Evolutionary conservation across 305 asterid genomes (phyloP).

Genomic region (Fraxinus platypoda): DNA sequence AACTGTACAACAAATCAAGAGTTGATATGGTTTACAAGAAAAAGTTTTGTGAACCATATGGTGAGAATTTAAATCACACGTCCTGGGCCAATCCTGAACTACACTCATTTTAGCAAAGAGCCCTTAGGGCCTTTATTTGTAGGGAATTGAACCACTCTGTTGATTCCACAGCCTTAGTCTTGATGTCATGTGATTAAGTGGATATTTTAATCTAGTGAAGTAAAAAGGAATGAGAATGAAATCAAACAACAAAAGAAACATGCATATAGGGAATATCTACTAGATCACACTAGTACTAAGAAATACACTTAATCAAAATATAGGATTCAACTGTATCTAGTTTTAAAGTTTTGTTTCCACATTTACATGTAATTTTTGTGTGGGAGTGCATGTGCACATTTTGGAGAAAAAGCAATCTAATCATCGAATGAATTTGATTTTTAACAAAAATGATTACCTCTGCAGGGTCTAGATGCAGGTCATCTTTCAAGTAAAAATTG

Average conservation of each 20-base stretch:
- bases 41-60: not conserved
- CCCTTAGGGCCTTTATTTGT: conserved; percentile 3
- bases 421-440: conserved; percentile 11
- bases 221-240: not conserved
- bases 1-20: not conserved
- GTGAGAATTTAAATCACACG: not conserved
- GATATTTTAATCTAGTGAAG: not conserved
- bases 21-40: not conserved
- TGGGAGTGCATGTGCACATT: not conserved
- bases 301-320: not conserved
- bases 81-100: not conserved
- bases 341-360: not conserved
- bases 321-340: conserved; percentile 1
- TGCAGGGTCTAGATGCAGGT: conserved; percentile 90
- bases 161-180: conserved; percentile 8
- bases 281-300: not conserved
- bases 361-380: not conserved
- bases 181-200: not conserved
- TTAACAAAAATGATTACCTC: conserved; percentile 57
- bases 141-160: conserved; percentile 2
- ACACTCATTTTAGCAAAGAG: conserved; percentile 5
- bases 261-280: conserved; percentile 1
- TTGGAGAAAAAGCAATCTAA: not conserved
- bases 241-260: not conserved
- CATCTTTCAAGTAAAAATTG: conserved; percentile 92